Conservation (phyloP, 2,329 filamentous ascomycete species). For the Ceratocystis harringtonii region DNA sequence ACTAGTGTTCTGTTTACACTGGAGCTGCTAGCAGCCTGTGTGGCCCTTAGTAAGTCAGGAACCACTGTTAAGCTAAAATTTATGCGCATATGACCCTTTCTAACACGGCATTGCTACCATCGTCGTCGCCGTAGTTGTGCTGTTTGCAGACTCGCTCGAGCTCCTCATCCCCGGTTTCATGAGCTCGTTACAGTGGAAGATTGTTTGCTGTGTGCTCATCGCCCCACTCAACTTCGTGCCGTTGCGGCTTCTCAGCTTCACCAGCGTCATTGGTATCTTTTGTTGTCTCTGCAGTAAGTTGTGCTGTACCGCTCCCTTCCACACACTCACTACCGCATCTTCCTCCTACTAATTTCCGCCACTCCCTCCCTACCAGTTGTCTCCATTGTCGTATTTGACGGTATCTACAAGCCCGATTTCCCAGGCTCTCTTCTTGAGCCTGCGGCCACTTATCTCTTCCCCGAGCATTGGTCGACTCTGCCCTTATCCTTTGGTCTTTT, state of each 20-base stretch:
- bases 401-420: slow-evolving; percentile 61
- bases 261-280: slow-evolving; percentile 82
- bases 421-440: slow-evolving; percentile 77
- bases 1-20: slow-evolving; percentile 78
- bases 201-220: slow-evolving; percentile 63
- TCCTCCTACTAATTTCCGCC: background rate
- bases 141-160: slow-evolving; percentile 84
- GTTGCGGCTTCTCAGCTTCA: slow-evolving; percentile 70
- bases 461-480: slow-evolving; percentile 70
- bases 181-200: slow-evolving; percentile 63
- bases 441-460: slow-evolving; percentile 66
- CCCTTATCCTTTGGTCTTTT: slow-evolving; percentile 81
- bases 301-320: background rate
- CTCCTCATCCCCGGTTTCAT: slow-evolving; percentile 57
- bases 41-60: slow-evolving; percentile 44
- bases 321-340: too few relatives aligned
- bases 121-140: slow-evolving; percentile 38
- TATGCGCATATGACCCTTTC: background rate
- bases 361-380: slow-evolving; percentile 42
- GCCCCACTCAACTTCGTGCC: slow-evolving; percentile 75
- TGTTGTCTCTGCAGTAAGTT: slow-evolving; percentile 73
- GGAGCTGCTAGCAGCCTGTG: slow-evolving; percentile 75
- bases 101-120: background rate
- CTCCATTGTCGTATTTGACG: slow-evolving; percentile 69
- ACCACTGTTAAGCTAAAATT: too few relatives aligned